Conservation (phyloP, 2,329 filamentous ascomycete species). For the Trichoderma atroviride region DNA sequence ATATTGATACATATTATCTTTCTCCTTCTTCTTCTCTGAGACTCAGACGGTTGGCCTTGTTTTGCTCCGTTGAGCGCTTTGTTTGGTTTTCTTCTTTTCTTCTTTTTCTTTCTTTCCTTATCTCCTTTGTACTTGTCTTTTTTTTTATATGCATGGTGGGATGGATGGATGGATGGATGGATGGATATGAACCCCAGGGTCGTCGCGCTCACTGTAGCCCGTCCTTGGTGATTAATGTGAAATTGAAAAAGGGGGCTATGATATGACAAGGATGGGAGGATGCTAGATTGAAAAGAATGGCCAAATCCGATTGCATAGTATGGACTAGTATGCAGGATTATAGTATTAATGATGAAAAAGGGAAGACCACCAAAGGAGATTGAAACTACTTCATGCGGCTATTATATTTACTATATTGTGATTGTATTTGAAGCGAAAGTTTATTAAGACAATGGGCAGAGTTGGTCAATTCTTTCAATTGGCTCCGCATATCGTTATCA, state of each 20-base stretch:
- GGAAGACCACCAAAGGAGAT: not conserved
- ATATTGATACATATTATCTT: constrained; percentile 19
- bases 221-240: constrained; percentile 15
- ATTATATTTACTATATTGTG: not conserved
- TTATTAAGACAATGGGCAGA: not conserved
- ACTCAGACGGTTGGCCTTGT: not conserved
- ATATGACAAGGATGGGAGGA: constrained; percentile 7
- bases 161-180: constrained; percentile 29
- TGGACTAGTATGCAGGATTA: constrained; percentile 18
- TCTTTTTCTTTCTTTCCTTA: constrained; percentile 22
- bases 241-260: not conserved
- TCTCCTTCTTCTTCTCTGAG: not conserved
- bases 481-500: not conserved
- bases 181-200: constrained; percentile 2
- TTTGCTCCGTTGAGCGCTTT: constrained; percentile 21
- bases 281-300: not conserved
- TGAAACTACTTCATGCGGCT: not conserved
- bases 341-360: constrained; percentile 19
- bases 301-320: constrained; percentile 6
- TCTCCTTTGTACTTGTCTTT: constrained; percentile 16
- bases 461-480: not conserved
- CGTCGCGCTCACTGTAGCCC: not conserved
- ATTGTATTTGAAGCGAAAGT: not conserved
- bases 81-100: not conserved
- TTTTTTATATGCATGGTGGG: constrained; percentile 33